Evolutionary conservation across 2,329 filamentous ascomycete genomes (phyloP), one percentile per base, ranked within the genome.

Genomic region (Penicillium sp.): DNA sequence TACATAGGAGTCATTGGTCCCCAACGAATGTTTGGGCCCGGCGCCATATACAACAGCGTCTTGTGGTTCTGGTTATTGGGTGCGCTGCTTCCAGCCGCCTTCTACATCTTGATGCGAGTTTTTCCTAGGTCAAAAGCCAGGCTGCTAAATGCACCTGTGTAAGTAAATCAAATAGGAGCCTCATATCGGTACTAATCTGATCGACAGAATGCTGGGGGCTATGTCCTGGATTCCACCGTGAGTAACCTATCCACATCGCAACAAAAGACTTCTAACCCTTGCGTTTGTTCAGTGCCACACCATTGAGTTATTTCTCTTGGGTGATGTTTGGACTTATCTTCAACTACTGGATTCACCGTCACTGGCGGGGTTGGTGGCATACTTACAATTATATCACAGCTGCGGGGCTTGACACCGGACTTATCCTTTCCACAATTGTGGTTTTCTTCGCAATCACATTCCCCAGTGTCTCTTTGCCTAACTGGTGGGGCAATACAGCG

Each of bases 51-150:
- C 67, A 76, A 79, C 1, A 76, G 76, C 3, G 77, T 90, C 39
- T 82, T 86, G 62, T 89, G 80, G 77, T 89, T 88, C 74, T 90
- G 85, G 83, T 79, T 89, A 36, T 76, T 87, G 39, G 87, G 87
- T 26, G 84, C 83, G 29, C 53, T 83, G 6, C 73, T 83, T 0
- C 87, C 87, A 7, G 68, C 88, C 46, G 61, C 83, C 33, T 82
- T 86, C 52, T 89, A 75, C 58, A 52, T 74, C 13, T 71, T 87
- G 29, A 84, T 85, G 11, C 80, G 84, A 36, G 74, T 78, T 44
- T 88, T 80, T 66, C 85, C 86, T 24, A 81, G 79, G 63, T 83
- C 81, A 4, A 74, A 83, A 28, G 81, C 83, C 73, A 81, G 85
- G 52, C 88, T 87, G 66, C 75, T 90, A 58, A 87, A 82, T 69